Evolutionary conservation across 495 filamentous ascomycete genomes (phyloP), one percentile per base, ranked within the genome.

Genomic region (Tuber calosporum): DNA sequence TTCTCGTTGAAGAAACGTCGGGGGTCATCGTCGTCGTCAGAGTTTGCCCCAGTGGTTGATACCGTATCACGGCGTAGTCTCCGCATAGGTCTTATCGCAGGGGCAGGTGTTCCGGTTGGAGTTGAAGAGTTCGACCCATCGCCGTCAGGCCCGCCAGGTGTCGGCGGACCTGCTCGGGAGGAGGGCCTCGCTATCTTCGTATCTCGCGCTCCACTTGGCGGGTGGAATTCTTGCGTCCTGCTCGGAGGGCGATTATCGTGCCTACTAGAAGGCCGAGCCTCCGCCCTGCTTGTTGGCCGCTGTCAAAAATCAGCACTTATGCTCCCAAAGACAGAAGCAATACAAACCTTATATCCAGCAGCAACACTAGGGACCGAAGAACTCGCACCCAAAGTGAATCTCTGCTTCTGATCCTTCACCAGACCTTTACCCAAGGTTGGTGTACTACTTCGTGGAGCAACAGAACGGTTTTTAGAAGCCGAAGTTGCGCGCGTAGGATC

Each of bases 61-160:
- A 62, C 53, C 30, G 53, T 62, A n/a, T 62, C 53, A 62, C 26
- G 53, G 26, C 66, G 76, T 38, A 71, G 67, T 30, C 76, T 70
- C 20, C 76, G 75, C 26, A 78, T 69, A 4, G 76, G 70, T 41
- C 70, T 77, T 68, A 78, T 70, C 13, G 75, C 70, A 68, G 75
- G 75, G 22, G 74, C 76, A 20, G 75, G 75, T 15, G 72, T n/a
- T 38, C 69, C 71, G 17, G 53, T 62, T 26, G 53, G 53, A 62
- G 53, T 62, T 34, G 53, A 62, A 62, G 53, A 62, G 53, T 62
- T 62, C 13, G 53, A 62, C 53, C 30, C 53, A 26, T 34, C 53
- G 4, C 7, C 26, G 19, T 13, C 26, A 62, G 30, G 26, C 53
- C 53, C 53, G 19, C 53, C 53, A 30, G 53, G 53, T 17, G 53